Evolutionary conservation across 2,329 filamentous ascomycete species (phyloP).

Genomic region (Penicillium palitans): DNA sequence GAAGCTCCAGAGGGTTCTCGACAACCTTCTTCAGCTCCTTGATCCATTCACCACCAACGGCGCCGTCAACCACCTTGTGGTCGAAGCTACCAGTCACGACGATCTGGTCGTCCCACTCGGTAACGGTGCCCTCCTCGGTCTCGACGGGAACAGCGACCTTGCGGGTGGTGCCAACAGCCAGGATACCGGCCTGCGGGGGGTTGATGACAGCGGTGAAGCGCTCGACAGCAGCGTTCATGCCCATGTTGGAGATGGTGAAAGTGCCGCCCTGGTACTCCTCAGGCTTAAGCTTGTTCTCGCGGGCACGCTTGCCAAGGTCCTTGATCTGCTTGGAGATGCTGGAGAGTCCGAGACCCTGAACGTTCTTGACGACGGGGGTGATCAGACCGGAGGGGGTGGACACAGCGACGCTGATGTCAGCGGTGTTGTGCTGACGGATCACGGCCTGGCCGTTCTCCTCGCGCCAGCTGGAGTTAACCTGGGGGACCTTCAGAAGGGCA

Average conservation of each 20-base stretch:
- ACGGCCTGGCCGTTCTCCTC: conserved; percentile 71
- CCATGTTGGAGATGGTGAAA: conserved; percentile 99
- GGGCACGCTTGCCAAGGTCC: conserved; percentile 92
- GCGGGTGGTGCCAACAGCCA: conserved; percentile 90
- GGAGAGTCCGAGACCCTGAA: conserved; percentile 81
- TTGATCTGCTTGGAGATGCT: conserved; percentile 88
- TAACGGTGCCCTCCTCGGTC: conserved; percentile 74
- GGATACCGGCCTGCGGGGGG: conserved; percentile 92
- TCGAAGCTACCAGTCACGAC: conserved; percentile 93
- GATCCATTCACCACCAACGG: conserved; percentile 95
- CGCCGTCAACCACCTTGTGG: conserved; percentile 97
- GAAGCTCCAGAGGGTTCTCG: conserved; percentile 93
- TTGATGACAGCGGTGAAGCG: conserved; percentile 99
- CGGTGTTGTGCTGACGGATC: conserved; percentile 89
- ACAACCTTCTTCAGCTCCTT: conserved; percentile 95
- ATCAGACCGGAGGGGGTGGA: conserved; percentile 91
- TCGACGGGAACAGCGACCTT: conserved; percentile 91
- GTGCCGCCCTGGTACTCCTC: conserved; percentile 99
- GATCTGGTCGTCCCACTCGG: conserved; percentile 98
- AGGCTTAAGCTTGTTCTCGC: conserved; percentile 97
- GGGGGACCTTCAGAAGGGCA: conserved; percentile 89
- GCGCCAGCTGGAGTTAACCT: conserved; percentile 92
- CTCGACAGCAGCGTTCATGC: conserved; percentile 96
- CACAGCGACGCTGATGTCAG: conserved; percentile 94
- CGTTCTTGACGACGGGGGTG: conserved; percentile 92